Conservation (phyloP, 108 stramenopile species). For the Mayamaea pseudoterrestris region DNA sequence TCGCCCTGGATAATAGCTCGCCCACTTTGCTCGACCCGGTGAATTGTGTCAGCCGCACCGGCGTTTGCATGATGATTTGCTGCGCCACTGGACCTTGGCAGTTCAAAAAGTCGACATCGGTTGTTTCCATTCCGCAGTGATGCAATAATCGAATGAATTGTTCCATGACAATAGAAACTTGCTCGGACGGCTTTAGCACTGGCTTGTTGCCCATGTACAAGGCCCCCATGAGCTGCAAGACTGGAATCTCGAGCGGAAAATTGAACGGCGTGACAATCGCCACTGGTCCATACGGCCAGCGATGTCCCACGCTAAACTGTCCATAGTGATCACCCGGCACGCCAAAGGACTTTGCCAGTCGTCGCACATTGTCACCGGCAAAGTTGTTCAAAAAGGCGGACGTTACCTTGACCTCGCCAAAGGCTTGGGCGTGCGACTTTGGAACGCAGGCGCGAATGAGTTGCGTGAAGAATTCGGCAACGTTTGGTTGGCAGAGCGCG, state of each 20-base stretch:
- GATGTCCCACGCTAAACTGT: slow-evolving; percentile 85
- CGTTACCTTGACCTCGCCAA: slow-evolving; percentile 80
- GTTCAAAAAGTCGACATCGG: slow-evolving; percentile 89
- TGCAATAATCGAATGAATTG: slow-evolving; percentile 83
- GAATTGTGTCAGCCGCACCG: slow-evolving; percentile 90
- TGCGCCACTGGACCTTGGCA: slow-evolving; percentile 83
- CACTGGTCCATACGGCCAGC: slow-evolving; percentile 95
- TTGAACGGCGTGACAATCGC: slow-evolving; percentile 95
- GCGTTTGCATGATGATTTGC: slow-evolving; percentile 61
- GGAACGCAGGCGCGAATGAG: slow-evolving; percentile 89
- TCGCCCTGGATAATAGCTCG: slow-evolving; percentile 62
- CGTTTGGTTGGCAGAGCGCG: slow-evolving; percentile 56
- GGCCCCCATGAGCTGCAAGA: slow-evolving; percentile 94
- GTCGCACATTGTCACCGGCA: slow-evolving; percentile 88
- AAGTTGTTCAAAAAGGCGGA: slow-evolving; percentile 84
- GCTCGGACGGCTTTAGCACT: slow-evolving; percentile 75
- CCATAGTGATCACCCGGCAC: slow-evolving; percentile 94
- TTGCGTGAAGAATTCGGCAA: slow-evolving; percentile 81
- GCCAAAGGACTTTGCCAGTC: slow-evolving; percentile 76
- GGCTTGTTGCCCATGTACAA: slow-evolving; percentile 99
- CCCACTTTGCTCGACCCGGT: slow-evolving; percentile 88
- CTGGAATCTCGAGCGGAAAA: slow-evolving; percentile 92
- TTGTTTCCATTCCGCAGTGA: slow-evolving; percentile 83
- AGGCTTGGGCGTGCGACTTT: slow-evolving; percentile 87
- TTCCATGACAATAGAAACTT: slow-evolving; percentile 72